Percentiles rank a stretch among this genome's conserved stretches.
Evolutionary conservation across 257 asterid genomes (phyloP).

Genomic region (Solanum rostratum): DNA sequence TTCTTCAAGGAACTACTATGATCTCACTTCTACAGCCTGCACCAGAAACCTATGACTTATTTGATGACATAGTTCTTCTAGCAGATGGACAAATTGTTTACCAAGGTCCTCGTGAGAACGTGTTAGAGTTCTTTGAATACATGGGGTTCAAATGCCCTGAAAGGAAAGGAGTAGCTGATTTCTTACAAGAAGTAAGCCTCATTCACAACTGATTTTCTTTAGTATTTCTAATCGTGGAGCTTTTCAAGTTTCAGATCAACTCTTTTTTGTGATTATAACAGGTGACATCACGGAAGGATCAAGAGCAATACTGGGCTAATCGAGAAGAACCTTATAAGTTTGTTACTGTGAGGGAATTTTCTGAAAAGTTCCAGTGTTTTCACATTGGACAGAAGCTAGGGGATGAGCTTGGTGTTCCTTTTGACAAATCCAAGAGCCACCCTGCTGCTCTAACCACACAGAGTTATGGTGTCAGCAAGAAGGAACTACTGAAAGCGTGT

Average conservation of each 20-base stretch:
- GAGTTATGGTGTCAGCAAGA: neutral
- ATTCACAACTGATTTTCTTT: neutral
- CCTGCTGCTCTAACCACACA: neutral
- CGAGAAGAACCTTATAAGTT: constrained; percentile 20
- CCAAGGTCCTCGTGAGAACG: constrained; percentile 35
- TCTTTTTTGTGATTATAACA: constrained; percentile 2
- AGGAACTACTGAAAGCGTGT: constrained; percentile 17
- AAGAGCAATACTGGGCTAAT: constrained; percentile 36
- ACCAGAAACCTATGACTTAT: constrained; percentile 48
- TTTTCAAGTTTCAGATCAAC: neutral
- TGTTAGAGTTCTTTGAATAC: constrained; percentile 29
- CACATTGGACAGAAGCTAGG: constrained; percentile 5
- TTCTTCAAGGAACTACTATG: constrained; percentile 35
- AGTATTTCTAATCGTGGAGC: neutral
- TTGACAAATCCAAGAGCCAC: constrained; percentile 8
- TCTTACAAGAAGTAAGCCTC: constrained; percentile 44
- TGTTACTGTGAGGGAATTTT: constrained; percentile 5
- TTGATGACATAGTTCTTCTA: constrained; percentile 44
- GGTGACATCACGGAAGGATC: constrained; percentile 52
- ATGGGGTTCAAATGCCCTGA: constrained; percentile 52
- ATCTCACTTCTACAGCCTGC: constrained; percentile 57
- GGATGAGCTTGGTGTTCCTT: constrained; percentile 11
- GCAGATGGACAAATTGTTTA: constrained; percentile 45
- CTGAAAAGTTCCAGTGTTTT: neutral
- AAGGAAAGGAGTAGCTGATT: constrained; percentile 61